Evolutionary conservation across 306 rosid species (phyloP).

Genomic region (Phaseolus lunatus): DNA sequence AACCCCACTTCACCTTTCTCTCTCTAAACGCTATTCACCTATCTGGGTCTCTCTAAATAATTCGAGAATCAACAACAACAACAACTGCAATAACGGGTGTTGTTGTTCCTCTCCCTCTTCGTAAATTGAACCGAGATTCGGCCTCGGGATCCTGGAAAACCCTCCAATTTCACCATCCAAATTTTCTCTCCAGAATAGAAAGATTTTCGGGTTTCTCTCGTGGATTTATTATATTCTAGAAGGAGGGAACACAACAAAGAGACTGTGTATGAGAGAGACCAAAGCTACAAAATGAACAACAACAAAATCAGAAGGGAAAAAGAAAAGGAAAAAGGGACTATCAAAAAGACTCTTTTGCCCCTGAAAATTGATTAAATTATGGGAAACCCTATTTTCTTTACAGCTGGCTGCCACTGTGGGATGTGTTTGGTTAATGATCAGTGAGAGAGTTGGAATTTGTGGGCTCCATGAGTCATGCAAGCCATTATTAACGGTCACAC

Average conservation of each 20-base stretch:
- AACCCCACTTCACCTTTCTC: constrained; percentile 44
- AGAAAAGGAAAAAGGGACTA: neutral
- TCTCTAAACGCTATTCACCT: constrained; percentile 41
- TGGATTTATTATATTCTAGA: constrained; percentile 41
- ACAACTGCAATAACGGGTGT: constrained; percentile 12
- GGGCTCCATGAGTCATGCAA: constrained; percentile 49
- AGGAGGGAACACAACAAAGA: constrained; percentile 45
- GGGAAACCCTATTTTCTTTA: neutral
- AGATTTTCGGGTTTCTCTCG: neutral
- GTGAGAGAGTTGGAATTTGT: constrained; percentile 23
- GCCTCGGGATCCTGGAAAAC: constrained; percentile 51
- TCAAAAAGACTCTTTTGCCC: neutral
- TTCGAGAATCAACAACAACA: constrained; percentile 44
- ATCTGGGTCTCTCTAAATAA: constrained; percentile 2
- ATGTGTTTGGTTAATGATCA: constrained; percentile 33
- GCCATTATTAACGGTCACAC: constrained; percentile 54
- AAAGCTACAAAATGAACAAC: neutral
- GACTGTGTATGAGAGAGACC: neutral
- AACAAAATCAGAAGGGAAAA: neutral
- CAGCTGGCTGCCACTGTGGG: constrained; percentile 49
- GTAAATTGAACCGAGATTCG: constrained; percentile 41
- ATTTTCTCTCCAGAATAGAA: neutral
- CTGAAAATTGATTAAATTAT: neutral
- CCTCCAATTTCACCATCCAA: constrained; percentile 36
- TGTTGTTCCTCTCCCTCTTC: constrained; percentile 17